These are phyloP conservation scores for Letharia columbiana DNA, from an alignment of 495 filamentous ascomycete genomes.

Conservation along the genomic window DNA sequence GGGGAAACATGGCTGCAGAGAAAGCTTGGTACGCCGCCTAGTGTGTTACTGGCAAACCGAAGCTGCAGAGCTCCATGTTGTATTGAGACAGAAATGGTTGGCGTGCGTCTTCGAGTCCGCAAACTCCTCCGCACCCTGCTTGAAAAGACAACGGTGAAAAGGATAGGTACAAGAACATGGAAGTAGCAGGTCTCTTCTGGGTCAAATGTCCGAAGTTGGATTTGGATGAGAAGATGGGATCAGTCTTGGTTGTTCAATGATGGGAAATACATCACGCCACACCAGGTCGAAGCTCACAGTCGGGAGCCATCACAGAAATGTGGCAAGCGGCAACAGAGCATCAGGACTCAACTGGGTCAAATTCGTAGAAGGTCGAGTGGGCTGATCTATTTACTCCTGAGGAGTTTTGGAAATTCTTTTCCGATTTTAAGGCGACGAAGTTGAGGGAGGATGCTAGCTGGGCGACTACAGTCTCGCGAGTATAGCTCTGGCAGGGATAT, in stretches of 20 bases:
- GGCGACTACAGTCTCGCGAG: background rate
- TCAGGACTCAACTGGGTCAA: background rate
- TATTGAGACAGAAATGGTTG: background rate
- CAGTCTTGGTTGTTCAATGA: background rate
- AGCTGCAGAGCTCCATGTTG: too few species aligned
- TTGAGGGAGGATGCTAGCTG: background rate
- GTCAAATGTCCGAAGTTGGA: background rate
- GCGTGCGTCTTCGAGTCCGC: background rate
- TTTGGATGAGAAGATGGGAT: background rate
- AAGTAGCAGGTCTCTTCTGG: background rate
- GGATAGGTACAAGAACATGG: background rate
- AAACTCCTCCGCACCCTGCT: background rate
- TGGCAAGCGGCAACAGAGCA: background rate
- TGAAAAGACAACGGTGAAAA: background rate
- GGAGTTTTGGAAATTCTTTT: background rate
- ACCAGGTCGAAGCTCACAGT: background rate
- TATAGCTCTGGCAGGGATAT: too few species aligned
- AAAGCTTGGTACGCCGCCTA: too few species aligned
- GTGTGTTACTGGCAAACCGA: too few species aligned
- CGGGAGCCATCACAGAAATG: background rate
- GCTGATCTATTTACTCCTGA: background rate
- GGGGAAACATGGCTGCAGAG: too few species aligned
- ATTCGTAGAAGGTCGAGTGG: background rate
- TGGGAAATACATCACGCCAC: background rate
- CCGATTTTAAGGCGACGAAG: background rate